Evolutionary conservation across 2,329 filamentous ascomycete species (phyloP).

Genomic region (Trichoderma gracile): DNA sequence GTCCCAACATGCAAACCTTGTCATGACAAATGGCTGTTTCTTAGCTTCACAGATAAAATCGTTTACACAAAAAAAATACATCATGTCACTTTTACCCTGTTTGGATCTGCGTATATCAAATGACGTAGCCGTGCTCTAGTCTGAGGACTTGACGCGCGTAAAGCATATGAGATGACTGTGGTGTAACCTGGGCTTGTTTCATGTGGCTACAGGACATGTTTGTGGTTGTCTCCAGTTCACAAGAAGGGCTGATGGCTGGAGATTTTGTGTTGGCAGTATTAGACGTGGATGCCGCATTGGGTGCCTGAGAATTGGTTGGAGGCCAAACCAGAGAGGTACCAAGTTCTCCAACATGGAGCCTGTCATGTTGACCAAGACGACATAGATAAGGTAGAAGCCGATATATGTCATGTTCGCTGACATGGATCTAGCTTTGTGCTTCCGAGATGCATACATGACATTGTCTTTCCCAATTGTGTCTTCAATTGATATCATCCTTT

Average conservation of each 20-base stretch:
- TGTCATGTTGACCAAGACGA: too few relatives aligned
- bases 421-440: too few relatives aligned
- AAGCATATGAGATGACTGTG: not conserved
- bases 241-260: not conserved
- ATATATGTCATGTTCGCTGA: too few relatives aligned
- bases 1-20: conserved; percentile 42
- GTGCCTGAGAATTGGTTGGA: too few relatives aligned
- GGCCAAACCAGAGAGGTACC: too few relatives aligned
- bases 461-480: too few relatives aligned
- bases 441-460: too few relatives aligned
- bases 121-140: conserved; percentile 19
- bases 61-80: conserved; percentile 33
- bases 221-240: not conserved
- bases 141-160: not conserved
- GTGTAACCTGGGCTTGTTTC: conserved; percentile 4
- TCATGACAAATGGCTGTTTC: conserved; percentile 47
- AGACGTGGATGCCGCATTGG: too few relatives aligned
- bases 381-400: too few relatives aligned
- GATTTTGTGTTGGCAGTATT: too few relatives aligned
- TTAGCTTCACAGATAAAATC: conserved; percentile 45
- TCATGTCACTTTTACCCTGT: conserved; percentile 24
- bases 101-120: not conserved
- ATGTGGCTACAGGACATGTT: not conserved
- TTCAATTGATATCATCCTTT: not conserved
- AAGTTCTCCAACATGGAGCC: too few relatives aligned